Conservation (phyloP, 768 basidiomycete species). For the Leccinellum albellum region DNA sequence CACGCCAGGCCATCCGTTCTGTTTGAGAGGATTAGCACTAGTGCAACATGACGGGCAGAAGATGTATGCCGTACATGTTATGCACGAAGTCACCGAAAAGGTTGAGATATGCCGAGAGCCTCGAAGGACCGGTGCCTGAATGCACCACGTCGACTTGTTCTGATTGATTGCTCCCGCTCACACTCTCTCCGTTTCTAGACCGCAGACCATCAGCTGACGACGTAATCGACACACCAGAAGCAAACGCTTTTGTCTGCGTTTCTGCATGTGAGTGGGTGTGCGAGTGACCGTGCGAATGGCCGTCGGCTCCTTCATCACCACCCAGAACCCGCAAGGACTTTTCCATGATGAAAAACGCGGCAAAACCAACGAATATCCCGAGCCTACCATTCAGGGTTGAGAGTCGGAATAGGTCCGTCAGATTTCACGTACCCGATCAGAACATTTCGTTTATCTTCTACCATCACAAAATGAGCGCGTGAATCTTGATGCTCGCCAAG, state of each 20-base stretch:
- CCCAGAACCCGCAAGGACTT: slow-evolving; percentile 83
- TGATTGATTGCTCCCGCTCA: slow-evolving; percentile 14
- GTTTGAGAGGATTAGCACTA: slow-evolving; percentile 14
- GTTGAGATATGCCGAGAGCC: slow-evolving; percentile 88
- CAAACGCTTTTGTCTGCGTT: slow-evolving; percentile 29
- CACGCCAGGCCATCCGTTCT: slow-evolving; percentile 93
- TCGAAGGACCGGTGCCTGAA: slow-evolving; percentile 55
- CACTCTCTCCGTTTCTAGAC: slow-evolving; percentile 37
- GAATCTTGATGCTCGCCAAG: slow-evolving; percentile 80
- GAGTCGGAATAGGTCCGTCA: slow-evolving; percentile 1
- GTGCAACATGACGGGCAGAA: slow-evolving; percentile 9
- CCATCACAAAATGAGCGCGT: slow-evolving; percentile 74
- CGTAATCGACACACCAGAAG: slow-evolving; percentile 47
- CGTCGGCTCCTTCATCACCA: slow-evolving; percentile 47
- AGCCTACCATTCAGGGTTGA: slow-evolving; percentile 42
- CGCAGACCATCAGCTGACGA: slow-evolving; percentile 46
- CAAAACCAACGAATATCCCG: slow-evolving; percentile 83
- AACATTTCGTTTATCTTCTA: slow-evolving; percentile 90
- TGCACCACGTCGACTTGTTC: slow-evolving; percentile 24
- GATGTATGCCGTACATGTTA: slow-evolving; percentile 62
- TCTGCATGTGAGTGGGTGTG: slow-evolving; percentile 52
- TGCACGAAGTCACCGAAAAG: slow-evolving; percentile 92
- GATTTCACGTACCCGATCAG: slow-evolving; percentile 65
- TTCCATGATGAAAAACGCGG: slow-evolving; percentile 90
- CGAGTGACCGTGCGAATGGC: slow-evolving; percentile 52